Percentiles rank a stretch among this genome's conserved stretches.
These are phyloP conservation scores for Plasmodium fragile DNA, from an alignment of 169 alveolate species.

Conservation along the genomic window DNA sequence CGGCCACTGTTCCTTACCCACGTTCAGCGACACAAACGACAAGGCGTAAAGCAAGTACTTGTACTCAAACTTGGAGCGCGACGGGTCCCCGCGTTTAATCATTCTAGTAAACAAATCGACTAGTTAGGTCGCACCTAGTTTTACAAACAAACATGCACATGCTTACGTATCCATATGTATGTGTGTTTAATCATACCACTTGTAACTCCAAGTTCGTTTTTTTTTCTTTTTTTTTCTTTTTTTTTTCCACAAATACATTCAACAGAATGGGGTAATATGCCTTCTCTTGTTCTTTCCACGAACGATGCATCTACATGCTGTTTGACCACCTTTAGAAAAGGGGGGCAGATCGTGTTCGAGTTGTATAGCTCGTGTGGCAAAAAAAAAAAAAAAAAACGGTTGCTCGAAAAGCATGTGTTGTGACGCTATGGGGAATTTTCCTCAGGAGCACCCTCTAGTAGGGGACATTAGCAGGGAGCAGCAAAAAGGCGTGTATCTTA, in stretches of 20 bases:
- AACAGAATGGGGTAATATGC: neutral
- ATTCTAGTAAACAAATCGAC: constrained; percentile 31
- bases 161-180: neutral
- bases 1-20: constrained; percentile 18
- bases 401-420: neutral
- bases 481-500: neutral
- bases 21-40: constrained; percentile 46
- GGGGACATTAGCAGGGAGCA: neutral
- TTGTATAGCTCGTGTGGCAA: neutral
- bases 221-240: neutral
- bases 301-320: neutral
- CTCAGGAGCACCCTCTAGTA: neutral
- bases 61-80: constrained; percentile 44
- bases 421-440: neutral
- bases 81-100: constrained; percentile 20
- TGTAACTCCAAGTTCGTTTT: neutral
- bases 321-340: neutral
- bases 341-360: neutral
- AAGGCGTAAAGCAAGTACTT: constrained; percentile 47
- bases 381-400: neutral
- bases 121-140: neutral
- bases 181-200: neutral
- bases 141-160: neutral
- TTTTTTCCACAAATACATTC: neutral
- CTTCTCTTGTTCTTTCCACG: neutral